These are phyloP conservation scores for Daldinia bambusicola DNA, from an alignment of 495 filamentous ascomycete species.

Conservation along the genomic window DNA sequence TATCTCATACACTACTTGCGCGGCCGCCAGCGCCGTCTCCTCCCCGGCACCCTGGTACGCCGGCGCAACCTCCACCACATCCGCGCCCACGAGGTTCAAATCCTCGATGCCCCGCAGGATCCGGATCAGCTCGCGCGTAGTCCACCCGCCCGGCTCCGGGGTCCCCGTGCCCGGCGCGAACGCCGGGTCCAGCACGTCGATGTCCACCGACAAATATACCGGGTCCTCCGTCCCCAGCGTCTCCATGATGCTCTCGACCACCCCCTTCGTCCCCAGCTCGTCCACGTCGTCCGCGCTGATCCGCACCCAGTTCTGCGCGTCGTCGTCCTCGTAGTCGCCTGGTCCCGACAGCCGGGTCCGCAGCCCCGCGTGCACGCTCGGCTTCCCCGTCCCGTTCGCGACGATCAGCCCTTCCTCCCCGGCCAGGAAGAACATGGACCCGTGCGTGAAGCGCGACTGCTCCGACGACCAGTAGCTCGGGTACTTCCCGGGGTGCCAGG, in stretches of 20 bases:
- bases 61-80: slow-evolving; percentile 87
- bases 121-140: slow-evolving; percentile 74
- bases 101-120: slow-evolving; percentile 75
- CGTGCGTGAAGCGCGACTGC: slow-evolving; percentile 82
- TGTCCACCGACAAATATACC: slow-evolving; percentile 78
- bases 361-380: slow-evolving; percentile 79
- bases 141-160: slow-evolving; percentile 80
- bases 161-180: slow-evolving; percentile 79
- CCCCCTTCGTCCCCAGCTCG: slow-evolving; percentile 67
- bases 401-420: slow-evolving; percentile 75
- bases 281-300: slow-evolving; percentile 78
- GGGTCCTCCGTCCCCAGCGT: slow-evolving; percentile 69
- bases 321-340: slow-evolving; percentile 74
- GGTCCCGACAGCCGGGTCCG: slow-evolving; percentile 75
- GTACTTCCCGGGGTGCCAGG: slow-evolving; percentile 85
- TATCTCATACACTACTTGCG: slow-evolving; percentile 84
- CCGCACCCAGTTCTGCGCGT: slow-evolving; percentile 70
- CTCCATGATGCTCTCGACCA: slow-evolving; percentile 67
- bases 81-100: slow-evolving; percentile 76
- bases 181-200: slow-evolving; percentile 78
- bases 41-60: slow-evolving; percentile 87
- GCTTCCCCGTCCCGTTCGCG: slow-evolving; percentile 65
- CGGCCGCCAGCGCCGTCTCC: slow-evolving; percentile 84
- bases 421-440: slow-evolving; percentile 86
- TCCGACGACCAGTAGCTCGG: slow-evolving; percentile 75